phyloP scores from a whole-genome alignment of 2,329 filamentous ascomycete genomes.

The Xylaria sp. region DNA sequence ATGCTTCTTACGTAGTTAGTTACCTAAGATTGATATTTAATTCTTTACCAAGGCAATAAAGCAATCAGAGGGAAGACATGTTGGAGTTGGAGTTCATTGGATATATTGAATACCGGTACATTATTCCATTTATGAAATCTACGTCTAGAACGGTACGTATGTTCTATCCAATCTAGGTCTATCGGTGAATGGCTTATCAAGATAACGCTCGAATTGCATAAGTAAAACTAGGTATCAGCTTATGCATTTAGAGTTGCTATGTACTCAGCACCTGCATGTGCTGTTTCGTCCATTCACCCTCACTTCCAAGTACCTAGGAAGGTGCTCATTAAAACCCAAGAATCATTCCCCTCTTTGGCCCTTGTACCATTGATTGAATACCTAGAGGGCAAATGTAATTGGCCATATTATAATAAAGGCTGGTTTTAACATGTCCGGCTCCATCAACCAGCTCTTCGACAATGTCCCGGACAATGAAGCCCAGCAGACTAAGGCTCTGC shows the following conservation, averaged over 20 bases:
- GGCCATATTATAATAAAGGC: slow-evolving; percentile 23
- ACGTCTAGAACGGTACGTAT: too few species aligned
- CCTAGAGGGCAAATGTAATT: slow-evolving; percentile 22
- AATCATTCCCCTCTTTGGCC: background rate
- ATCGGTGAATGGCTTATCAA: too few species aligned
- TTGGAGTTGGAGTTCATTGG: too few species aligned
- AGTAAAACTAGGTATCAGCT: too few species aligned
- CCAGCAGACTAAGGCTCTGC: slow-evolving; percentile 44
- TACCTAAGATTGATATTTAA: too few species aligned
- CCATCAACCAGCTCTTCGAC: slow-evolving; percentile 39
- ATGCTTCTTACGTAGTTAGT: too few species aligned
- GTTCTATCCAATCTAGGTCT: too few species aligned
- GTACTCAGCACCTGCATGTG: background rate
- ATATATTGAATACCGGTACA: too few species aligned
- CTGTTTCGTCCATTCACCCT: background rate
- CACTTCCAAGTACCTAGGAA: background rate
- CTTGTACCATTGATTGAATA: background rate
- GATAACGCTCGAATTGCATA: too few species aligned
- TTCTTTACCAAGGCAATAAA: too few species aligned
- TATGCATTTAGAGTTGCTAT: slow-evolving; percentile 8
- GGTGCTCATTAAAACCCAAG: background rate
- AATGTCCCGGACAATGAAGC: slow-evolving; percentile 38
- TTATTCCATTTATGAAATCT: too few species aligned
- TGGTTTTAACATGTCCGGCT: slow-evolving; percentile 40
- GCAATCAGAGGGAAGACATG: too few species aligned